These are phyloP conservation scores for Boletellus dicymbophilus DNA, from an alignment of 1,284 basidiomycete genomes.

Conservation along the genomic window DNA sequence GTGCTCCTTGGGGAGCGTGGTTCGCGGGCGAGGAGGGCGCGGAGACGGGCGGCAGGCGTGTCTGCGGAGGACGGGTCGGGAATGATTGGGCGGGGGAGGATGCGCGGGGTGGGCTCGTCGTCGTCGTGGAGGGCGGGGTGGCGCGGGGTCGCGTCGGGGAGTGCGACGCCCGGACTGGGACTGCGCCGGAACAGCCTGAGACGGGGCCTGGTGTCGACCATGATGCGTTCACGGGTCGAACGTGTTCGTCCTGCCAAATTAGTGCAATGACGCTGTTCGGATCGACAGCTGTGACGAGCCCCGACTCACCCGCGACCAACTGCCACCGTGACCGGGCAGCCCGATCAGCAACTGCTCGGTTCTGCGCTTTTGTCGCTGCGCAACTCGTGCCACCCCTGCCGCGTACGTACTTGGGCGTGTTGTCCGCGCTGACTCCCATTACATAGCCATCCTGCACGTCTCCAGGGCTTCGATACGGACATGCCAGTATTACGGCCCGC, in stretches of 20 bases:
- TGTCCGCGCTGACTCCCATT: background rate
- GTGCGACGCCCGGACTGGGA: conserved; percentile 29
- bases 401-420: too few species aligned
- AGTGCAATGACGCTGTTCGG: too few species aligned
- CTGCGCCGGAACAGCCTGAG: conserved; percentile 45
- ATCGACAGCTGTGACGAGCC: too few species aligned
- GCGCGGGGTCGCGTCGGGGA: conserved; percentile 34
- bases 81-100: conserved; percentile 33
- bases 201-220: conserved; percentile 37
- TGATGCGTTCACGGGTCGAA: background rate
- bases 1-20: conserved; percentile 38
- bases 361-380: too few species aligned
- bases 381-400: too few species aligned
- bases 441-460: background rate
- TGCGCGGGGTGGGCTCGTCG: conserved; percentile 50
- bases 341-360: too few species aligned
- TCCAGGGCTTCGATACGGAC: too few species aligned
- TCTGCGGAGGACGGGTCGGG: conserved; percentile 32
- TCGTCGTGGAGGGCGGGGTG: conserved; percentile 40
- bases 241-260: too few species aligned
- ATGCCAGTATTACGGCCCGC: too few species aligned
- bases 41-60: conserved; percentile 54
- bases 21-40: conserved; percentile 50
- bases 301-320: too few species aligned
- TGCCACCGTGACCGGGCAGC: too few species aligned